Percentiles rank a stretch among this genome's conserved stretches.
These are phyloP conservation scores for Colletotrichum cordylinicola DNA, from an alignment of 2,329 filamentous ascomycete species.

Conservation along the genomic window DNA sequence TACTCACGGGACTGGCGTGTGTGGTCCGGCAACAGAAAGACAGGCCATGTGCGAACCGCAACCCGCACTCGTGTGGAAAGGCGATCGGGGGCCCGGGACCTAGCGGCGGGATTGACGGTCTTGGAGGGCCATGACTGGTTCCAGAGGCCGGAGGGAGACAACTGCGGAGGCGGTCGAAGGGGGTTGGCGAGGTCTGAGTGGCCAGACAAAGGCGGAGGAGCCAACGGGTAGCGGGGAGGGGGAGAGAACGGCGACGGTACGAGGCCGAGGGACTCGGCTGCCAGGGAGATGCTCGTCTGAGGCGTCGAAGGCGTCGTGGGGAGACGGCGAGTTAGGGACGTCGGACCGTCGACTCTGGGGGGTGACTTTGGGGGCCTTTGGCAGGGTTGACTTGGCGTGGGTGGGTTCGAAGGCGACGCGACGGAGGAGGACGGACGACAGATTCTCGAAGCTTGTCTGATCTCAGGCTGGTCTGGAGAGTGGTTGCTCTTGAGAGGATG, in stretches of 20 bases:
- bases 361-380: neutral
- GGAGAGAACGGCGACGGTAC: neutral
- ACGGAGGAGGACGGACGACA: neutral
- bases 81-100: neutral
- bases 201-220: neutral
- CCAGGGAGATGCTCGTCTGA: neutral
- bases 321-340: conserved; percentile 6
- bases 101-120: conserved; percentile 22
- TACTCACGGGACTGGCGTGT: conserved; percentile 4
- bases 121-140: conserved; percentile 15
- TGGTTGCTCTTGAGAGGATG: neutral
- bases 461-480: neutral
- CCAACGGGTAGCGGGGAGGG: neutral
- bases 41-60: conserved; percentile 1
- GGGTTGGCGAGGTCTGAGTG: conserved; percentile 5
- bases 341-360: conserved; percentile 19
- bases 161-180: conserved; percentile 1
- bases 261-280: neutral
- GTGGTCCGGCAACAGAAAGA: neutral
- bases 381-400: neutral
- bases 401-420: neutral
- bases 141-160: neutral
- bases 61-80: neutral
- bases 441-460: neutral
- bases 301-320: neutral